A percentile compares a stretch with the other conserved stretches of the same genome.
Evolutionary conservation across 257 asterid species (phyloP).

Genomic region (Ligustrum vulgare): DNA sequence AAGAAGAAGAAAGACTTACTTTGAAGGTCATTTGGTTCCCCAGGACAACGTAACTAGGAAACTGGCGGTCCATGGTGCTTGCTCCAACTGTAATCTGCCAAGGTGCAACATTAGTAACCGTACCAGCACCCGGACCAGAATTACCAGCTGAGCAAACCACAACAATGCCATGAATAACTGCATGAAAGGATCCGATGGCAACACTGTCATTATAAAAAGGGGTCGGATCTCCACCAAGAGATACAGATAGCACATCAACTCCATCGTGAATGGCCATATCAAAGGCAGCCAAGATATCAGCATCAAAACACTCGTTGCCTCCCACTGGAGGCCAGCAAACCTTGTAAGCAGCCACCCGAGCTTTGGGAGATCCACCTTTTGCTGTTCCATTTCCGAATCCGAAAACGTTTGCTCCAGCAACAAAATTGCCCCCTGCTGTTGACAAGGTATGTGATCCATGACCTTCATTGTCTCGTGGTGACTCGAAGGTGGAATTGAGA

Average conservation of each 20-base stretch:
- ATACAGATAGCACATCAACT: conserved; percentile 84
- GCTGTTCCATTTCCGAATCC: conserved; percentile 91
- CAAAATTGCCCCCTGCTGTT: conserved; percentile 90
- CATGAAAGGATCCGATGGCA: conserved; percentile 92
- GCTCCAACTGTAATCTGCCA: conserved; percentile 94
- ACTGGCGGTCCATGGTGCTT: conserved; percentile 76
- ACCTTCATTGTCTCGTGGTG: conserved; percentile 78
- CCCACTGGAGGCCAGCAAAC: conserved; percentile 86
- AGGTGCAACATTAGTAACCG: conserved; percentile 77
- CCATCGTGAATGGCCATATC: conserved; percentile 88
- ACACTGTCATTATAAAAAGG: conserved; percentile 67
- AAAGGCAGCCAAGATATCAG: conserved; percentile 84
- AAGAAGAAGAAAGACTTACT: conserved; percentile 33
- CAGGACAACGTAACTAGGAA: conserved; percentile 57
- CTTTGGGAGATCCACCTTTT: conserved; percentile 89
- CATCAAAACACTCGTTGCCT: conserved; percentile 75
- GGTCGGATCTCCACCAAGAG: conserved; percentile 69
- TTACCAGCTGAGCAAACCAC: conserved; percentile 93
- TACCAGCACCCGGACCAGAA: conserved; percentile 66
- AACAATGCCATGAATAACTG: conserved; percentile 65
- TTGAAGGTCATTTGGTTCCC: conserved; percentile 52
- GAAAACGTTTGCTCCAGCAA: conserved; percentile 61
- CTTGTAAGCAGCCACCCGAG: conserved; percentile 89
- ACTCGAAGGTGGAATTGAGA: conserved; percentile 54
- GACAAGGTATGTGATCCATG: conserved; percentile 94